Evolutionary conservation across 2,329 filamentous ascomycete species (phyloP), one percentile per base, ranked within the genome.

Genomic region (Aspergillus quadrilineatus): DNA sequence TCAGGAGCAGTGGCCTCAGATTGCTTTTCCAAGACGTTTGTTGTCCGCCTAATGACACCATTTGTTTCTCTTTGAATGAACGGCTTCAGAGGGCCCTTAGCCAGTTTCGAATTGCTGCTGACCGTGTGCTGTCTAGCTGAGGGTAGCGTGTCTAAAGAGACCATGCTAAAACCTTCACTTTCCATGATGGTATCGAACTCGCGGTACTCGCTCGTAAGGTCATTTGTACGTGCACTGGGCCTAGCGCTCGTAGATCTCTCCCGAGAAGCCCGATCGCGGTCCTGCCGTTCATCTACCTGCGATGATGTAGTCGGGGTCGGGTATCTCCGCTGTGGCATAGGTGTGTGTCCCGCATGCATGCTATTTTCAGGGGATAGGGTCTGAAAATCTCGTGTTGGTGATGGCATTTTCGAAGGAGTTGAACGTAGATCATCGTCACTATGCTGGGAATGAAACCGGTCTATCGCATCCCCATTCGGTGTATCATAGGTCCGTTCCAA

Each of bases 131-230:
- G 74, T 60, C 74, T 74, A 22, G 78, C 73, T 3, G 80, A 83
- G 5, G 79, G 79, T 22, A 83, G 67, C 3, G 80, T 80, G 56
- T 81, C 77, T 44, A 83, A 68, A 10, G 81, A 82, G 46, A 83
- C 80, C 79, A 83, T 82, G 56, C 80, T 83, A 58, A 83, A 83
- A 3, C 78, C 81, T 70, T 83, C 81, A 60, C 81, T 82, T 66
- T 83, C 81, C 60, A 83, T 73, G 17, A 83, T 80, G 1, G 81
- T 80, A 64, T 83, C 80, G 58, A 79, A 81, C 44, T 80, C 80
- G 39, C 69, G 68, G 52, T 78, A 71, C 15, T 77, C 74, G 29
- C 77, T 70, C 4, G 70, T 76, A 29, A 74, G 73, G 52, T 78
- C 71, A 26, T 56, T 57, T 15, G 56, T 51, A 54, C 55, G 50